These are phyloP conservation scores for Colletotrichum orchidophilum DNA, from an alignment of 2,329 filamentous ascomycete species.

Conservation along the genomic window DNA sequence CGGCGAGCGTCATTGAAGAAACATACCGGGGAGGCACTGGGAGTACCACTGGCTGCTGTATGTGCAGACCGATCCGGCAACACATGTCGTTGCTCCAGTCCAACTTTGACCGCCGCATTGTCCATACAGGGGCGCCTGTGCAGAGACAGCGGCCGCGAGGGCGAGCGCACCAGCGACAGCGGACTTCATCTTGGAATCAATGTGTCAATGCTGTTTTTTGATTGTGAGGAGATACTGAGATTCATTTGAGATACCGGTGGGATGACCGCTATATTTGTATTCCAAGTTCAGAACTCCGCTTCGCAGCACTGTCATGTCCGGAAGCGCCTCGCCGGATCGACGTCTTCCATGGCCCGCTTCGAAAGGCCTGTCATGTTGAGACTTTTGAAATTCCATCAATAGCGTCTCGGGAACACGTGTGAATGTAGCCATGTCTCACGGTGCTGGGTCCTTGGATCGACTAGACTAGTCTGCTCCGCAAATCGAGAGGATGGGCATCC, in stretches of 20 bases:
- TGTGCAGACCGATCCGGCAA: conserved; percentile 48
- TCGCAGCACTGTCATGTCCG: background rate
- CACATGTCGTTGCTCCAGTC: conserved; percentile 54
- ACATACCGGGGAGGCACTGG: conserved; percentile 45
- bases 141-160: conserved; percentile 29
- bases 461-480: background rate
- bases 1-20: conserved; percentile 3
- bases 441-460: conserved; percentile 16
- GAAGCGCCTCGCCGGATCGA: conserved; percentile 15
- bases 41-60: conserved; percentile 48
- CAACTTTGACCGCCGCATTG: conserved; percentile 56
- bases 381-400: conserved; percentile 28
- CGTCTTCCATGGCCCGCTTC: conserved; percentile 14
- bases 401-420: background rate
- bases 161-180: conserved; percentile 13
- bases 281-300: background rate
- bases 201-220: background rate
- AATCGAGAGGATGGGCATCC: conserved; percentile 3
- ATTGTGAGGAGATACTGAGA: background rate
- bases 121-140: conserved; percentile 36
- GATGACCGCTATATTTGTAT: conserved; percentile 15
- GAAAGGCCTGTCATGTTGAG: conserved; percentile 1
- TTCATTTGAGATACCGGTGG: background rate
- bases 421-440: background rate
- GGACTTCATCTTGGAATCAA: conserved; percentile 27